Evolutionary conservation across 257 asterid species (phyloP).

Genomic region (Solanum infundibuliforme): DNA sequence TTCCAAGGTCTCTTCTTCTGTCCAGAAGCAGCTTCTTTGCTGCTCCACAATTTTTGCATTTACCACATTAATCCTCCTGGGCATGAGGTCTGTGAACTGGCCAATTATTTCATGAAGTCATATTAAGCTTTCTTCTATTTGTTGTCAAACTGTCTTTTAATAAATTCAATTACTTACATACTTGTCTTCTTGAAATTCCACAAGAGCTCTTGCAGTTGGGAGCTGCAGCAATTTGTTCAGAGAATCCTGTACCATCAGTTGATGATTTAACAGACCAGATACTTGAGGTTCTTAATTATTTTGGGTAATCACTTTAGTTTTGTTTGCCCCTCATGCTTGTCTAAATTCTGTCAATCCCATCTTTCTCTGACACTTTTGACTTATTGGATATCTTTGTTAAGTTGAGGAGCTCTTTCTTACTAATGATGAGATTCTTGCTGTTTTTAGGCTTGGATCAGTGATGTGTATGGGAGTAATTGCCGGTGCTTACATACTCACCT

Average conservation of each 20-base stretch:
- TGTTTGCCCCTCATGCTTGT: neutral
- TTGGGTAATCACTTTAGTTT: constrained; percentile 40
- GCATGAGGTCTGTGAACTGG: constrained; percentile 33
- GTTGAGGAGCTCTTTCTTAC: neutral
- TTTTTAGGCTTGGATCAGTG: constrained; percentile 79
- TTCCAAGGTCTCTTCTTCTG: constrained; percentile 52
- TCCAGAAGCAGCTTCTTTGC: constrained; percentile 37
- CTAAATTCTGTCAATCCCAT: neutral
- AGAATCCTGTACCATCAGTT: constrained; percentile 47
- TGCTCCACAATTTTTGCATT: constrained; percentile 34
- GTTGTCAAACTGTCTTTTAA: neutral
- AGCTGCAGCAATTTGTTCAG: constrained; percentile 66
- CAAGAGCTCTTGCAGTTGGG: constrained; percentile 96
- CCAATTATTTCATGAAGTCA: neutral
- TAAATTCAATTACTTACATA: constrained; percentile 32
- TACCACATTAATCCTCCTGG: constrained; percentile 43
- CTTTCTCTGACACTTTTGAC: neutral
- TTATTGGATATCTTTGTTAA: neutral
- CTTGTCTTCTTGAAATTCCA: constrained; percentile 40
- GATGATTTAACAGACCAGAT: constrained; percentile 85
- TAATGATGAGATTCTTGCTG: constrained; percentile 9
- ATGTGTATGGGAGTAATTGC: constrained; percentile 96
- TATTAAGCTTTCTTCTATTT: neutral
- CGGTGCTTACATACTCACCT: constrained; percentile 81
- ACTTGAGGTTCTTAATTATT: constrained; percentile 76